Evolutionary conservation across 2,329 filamentous ascomycete species (phyloP).

Genomic region (Akanthomyces muscarius): DNA sequence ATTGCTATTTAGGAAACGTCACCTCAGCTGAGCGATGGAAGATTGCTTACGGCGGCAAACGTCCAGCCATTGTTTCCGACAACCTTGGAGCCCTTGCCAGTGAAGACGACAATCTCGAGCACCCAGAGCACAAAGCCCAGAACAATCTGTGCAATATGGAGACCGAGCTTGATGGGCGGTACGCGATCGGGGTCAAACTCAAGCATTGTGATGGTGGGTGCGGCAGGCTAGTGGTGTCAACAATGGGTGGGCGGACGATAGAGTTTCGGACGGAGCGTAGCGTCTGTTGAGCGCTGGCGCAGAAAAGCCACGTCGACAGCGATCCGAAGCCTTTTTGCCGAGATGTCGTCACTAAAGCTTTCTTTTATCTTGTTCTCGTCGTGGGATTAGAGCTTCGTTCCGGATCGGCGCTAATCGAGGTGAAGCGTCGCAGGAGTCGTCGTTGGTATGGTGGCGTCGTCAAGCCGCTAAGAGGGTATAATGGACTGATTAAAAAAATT

Average conservation of each 20-base stretch:
- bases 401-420: constrained; percentile 14
- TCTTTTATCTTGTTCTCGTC: background rate
- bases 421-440: constrained; percentile 1
- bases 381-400: background rate
- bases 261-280: background rate
- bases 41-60: constrained; percentile 55
- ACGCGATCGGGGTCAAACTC: constrained; percentile 53
- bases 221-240: background rate
- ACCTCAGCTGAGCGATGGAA: background rate
- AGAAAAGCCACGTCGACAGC: background rate
- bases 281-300: background rate
- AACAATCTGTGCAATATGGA: constrained; percentile 54
- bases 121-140: constrained; percentile 54
- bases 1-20: constrained; percentile 13
- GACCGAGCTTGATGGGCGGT: constrained; percentile 52
- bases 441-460: constrained; percentile 2
- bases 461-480: background rate
- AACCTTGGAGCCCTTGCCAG: constrained; percentile 43
- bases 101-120: constrained; percentile 58
- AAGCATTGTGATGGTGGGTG: constrained; percentile 35
- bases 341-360: background rate
- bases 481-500: background rate
- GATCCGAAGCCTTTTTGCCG: background rate
- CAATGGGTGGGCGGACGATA: background rate
- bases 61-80: constrained; percentile 60